Evolutionary conservation across 2,329 filamentous ascomycete genomes (phyloP).

Genomic region (Diaporthe ilicicola): DNA sequence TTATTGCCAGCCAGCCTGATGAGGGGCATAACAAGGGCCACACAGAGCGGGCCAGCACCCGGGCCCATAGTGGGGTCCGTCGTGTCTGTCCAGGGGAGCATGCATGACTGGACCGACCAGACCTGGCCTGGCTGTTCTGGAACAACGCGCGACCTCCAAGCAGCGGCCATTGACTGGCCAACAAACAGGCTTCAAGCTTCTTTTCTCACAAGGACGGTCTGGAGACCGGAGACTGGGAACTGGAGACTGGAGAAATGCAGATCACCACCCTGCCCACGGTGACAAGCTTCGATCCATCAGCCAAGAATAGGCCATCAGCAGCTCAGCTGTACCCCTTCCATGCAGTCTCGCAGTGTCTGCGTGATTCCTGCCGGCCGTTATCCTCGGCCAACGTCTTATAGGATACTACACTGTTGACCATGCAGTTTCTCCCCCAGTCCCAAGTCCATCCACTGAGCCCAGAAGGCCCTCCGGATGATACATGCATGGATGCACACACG

Average conservation of each 20-base stretch:
- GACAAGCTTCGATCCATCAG: conserved; percentile 9
- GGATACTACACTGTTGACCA: too few species aligned
- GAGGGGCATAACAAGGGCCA: conserved; percentile 31
- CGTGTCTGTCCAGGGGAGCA: conserved; percentile 9
- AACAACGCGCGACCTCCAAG: conserved; percentile 20
- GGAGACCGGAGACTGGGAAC: neutral
- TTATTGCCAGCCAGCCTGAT: conserved; percentile 31
- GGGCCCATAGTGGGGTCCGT: conserved; percentile 11
- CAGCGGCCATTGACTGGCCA: neutral
- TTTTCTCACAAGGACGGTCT: conserved; percentile 9
- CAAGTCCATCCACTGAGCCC: too few species aligned
- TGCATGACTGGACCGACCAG: conserved; percentile 29
- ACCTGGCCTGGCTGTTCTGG: conserved; percentile 27
- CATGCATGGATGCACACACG: neutral
- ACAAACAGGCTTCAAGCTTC: neutral
- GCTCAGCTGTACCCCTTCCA: neutral
- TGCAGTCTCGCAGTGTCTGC: neutral
- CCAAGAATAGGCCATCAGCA: conserved; percentile 12
- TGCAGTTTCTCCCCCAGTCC: neutral
- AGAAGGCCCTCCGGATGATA: neutral
- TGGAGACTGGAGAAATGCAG: neutral
- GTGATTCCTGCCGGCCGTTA: conserved; percentile 3
- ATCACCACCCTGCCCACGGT: conserved; percentile 2
- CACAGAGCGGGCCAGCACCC: conserved; percentile 14
- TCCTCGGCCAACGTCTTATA: neutral